Percentiles rank a stretch among this genome's conserved stretches.
Evolutionary conservation across 2,329 filamentous ascomycete genomes (phyloP).

Genomic region (Aspergillus sp.): DNA sequence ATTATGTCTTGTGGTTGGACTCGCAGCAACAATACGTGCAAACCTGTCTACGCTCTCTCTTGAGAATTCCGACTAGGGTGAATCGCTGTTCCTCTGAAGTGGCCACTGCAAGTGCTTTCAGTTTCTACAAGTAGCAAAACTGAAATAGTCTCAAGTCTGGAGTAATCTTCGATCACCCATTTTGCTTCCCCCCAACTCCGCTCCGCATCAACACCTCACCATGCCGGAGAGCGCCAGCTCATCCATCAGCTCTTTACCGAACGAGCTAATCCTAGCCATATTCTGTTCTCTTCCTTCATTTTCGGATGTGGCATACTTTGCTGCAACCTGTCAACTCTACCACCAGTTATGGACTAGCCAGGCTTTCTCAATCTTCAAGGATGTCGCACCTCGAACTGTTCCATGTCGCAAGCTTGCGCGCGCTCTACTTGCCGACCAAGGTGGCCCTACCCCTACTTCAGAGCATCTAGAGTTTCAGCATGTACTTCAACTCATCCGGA

Average conservation of each 20-base stretch:
- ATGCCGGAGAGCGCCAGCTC: too few relatives aligned
- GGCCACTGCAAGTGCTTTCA: too few relatives aligned
- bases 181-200: too few relatives aligned
- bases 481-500: not conserved
- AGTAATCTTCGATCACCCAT: too few relatives aligned
- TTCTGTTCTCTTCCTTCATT: not conserved
- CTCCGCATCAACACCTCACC: too few relatives aligned
- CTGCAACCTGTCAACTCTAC: not conserved
- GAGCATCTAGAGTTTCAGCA: not conserved
- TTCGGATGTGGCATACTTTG: not conserved
- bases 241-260: not conserved
- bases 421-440: not conserved
- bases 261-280: not conserved
- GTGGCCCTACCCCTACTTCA: not conserved
- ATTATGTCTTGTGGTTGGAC: too few relatives aligned
- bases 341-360: not conserved
- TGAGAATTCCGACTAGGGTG: too few relatives aligned
- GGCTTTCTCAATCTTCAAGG: not conserved
- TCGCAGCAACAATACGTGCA: too few relatives aligned
- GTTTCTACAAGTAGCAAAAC: too few relatives aligned
- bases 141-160: too few relatives aligned
- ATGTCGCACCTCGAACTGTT: not conserved
- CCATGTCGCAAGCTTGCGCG: not conserved
- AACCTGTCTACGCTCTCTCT: too few relatives aligned
- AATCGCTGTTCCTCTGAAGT: too few relatives aligned